A percentile compares a stretch with the other conserved stretches of the same genome.
Evolutionary conservation across 257 asterid genomes (phyloP).

Genomic region (Nemophila menziesii): DNA sequence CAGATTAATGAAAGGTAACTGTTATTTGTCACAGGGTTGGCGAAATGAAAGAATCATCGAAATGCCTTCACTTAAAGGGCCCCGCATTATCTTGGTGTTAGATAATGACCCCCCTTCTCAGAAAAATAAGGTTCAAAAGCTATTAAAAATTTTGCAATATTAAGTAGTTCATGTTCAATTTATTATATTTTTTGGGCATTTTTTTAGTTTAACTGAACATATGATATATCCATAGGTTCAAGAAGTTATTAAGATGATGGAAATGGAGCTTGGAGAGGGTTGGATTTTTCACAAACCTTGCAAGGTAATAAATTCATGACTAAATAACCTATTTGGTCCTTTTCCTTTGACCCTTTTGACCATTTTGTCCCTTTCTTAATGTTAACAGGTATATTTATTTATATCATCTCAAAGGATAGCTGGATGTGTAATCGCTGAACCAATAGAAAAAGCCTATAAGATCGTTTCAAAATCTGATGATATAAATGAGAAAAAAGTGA

Average conservation of each 20-base stretch:
- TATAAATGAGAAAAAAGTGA: slow-evolving; percentile 20
- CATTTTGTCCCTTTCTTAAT: slow-evolving; percentile 7
- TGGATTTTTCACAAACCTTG: slow-evolving; percentile 54
- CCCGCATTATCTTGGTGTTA: slow-evolving; percentile 56
- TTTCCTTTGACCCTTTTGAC: no score
- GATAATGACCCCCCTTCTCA: slow-evolving; percentile 52
- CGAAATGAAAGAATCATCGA: slow-evolving; percentile 41
- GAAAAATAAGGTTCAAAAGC: slow-evolving; percentile 41
- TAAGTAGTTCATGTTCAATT: not conserved
- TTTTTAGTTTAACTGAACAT: not conserved
- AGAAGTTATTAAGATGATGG: slow-evolving; percentile 65
- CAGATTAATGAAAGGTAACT: not conserved
- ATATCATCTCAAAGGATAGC: slow-evolving; percentile 50
- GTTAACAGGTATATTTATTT: slow-evolving; percentile 53
- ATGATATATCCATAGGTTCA: slow-evolving; percentile 31
- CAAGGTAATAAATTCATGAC: slow-evolving; percentile 25
- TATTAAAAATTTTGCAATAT: slow-evolving; percentile 1
- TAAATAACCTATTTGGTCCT: no score
- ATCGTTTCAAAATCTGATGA: slow-evolving; percentile 17
- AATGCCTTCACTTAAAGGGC: slow-evolving; percentile 25
- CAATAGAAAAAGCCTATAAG: slow-evolving; percentile 46
- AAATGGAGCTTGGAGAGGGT: slow-evolving; percentile 76
- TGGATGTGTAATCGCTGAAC: slow-evolving; percentile 64
- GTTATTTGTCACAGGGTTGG: slow-evolving; percentile 55
- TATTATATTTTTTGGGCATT: not conserved